Evolutionary conservation across 805 yeast genomes (phyloP).

Genomic region (Kurtzmaniella fragi): DNA sequence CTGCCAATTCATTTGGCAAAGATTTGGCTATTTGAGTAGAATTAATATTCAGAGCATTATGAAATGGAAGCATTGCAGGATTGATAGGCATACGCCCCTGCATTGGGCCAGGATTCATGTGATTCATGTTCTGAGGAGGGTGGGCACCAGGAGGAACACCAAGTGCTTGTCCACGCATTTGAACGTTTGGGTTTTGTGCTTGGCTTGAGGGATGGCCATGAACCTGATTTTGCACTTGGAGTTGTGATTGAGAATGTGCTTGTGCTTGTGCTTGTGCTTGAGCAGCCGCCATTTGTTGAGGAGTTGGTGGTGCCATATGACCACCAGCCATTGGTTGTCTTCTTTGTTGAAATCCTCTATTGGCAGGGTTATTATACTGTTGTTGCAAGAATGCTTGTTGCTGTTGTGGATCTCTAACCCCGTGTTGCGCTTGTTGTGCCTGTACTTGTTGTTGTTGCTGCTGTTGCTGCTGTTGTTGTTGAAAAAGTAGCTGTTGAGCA

Average conservation of each 20-base stretch:
- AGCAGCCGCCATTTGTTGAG: constrained; percentile 5
- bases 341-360: constrained; percentile 2
- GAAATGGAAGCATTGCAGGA: neutral
- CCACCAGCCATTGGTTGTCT: constrained; percentile 4
- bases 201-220: no score
- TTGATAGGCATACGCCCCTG: no score
- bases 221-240: no score
- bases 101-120: no score
- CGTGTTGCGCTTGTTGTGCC: constrained; percentile 3
- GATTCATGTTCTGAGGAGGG: neutral
- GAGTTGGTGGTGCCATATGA: constrained; percentile 7
- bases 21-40: neutral
- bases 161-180: neutral
- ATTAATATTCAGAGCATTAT: constrained; percentile 2
- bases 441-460: constrained; percentile 10
- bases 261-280: constrained; percentile 6
- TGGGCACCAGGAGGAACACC: neutral
- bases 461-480: constrained; percentile 7
- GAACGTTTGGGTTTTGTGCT: neutral
- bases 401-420: neutral
- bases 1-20: constrained; percentile 8
- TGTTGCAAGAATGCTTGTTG: constrained; percentile 7
- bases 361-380: neutral
- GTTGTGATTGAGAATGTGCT: no score
- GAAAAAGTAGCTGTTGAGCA: constrained; percentile 4